These are phyloP conservation scores for Sporothrix variecibatus DNA, from an alignment of 2,329 filamentous ascomycete genomes.

Conservation along the genomic window DNA sequence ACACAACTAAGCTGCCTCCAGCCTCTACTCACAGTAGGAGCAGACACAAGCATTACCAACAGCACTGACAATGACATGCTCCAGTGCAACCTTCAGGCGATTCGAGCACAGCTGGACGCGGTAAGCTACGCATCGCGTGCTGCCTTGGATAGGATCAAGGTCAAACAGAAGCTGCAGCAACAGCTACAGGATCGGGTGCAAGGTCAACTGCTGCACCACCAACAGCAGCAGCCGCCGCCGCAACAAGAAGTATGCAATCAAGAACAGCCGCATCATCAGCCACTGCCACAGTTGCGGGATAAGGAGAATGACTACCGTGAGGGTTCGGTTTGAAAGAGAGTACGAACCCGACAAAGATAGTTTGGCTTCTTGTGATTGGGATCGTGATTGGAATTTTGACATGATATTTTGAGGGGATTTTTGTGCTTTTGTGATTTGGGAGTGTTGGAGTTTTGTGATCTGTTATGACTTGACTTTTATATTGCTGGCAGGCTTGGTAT, in stretches of 20 bases:
- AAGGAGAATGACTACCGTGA: neutral
- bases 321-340: too few species aligned
- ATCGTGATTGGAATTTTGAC: neutral
- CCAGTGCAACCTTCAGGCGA: neutral
- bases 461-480: neutral
- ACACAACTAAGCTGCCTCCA: neutral
- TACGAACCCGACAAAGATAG: too few species aligned
- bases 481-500: neutral
- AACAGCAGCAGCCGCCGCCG: neutral
- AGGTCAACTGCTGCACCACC: too few species aligned
- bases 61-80: neutral
- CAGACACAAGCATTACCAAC: neutral
- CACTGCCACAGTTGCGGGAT: neutral
- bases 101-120: conserved; percentile 3
- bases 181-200: neutral
- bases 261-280: neutral
- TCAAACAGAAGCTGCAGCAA: neutral
- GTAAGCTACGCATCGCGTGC: neutral
- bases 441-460: neutral
- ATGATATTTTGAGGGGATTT: neutral
- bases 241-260: neutral
- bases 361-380: neutral
- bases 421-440: neutral
- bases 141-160: neutral
- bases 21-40: neutral